Evolutionary conservation across 306 rosid species (phyloP), one percentile per base, ranked within the genome.

Genomic region (Cotoneaster glaucophyllus): DNA sequence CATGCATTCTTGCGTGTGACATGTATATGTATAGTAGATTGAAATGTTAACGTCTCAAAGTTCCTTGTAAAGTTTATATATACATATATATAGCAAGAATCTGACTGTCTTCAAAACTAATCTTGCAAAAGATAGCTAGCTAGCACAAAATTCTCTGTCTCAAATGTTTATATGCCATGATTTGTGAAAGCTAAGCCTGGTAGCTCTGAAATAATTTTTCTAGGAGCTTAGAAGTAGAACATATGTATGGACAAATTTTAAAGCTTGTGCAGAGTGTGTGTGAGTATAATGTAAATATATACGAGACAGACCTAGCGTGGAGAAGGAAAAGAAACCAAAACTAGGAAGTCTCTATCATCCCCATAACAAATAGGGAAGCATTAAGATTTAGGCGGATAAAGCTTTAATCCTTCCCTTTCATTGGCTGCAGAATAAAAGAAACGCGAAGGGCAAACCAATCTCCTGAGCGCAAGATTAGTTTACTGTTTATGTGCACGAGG

Each of bases 261-360:
- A 15, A 45, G 73, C 73, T 69, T 69, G 72, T 21, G 7, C 37
- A 52, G 21, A 29, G 39, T 34, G 39, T 34, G 39, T 0, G 39
- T 0, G 39, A 0, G 54, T 34, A 1, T 34, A 6, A 34, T 34
- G 39, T 34, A 34, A 52, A 13, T 21, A 61, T 13, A 2, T 15
- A 11, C 4, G 31, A 69, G 74, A 34, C 50, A 11, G 50, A 32
- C 12, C 24, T 19, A 1, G 65, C 11, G 64, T 71, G 65, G 75
- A 53, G 64, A 54, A 7, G 65, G 39, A 22, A 45, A 53, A 71
- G 75, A 71, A 71, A 31, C 64, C 48, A 70, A 53, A 71, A 32
- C 39, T 6, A 34, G 39, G 39, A 34, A 34, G 64, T 31, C 45
- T 70, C 68, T 32, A n/a, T 70, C 58, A 29, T 21, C 25, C 13